Evolutionary conservation across 345 rosid species (phyloP).

Genomic region (Populus nigra): DNA sequence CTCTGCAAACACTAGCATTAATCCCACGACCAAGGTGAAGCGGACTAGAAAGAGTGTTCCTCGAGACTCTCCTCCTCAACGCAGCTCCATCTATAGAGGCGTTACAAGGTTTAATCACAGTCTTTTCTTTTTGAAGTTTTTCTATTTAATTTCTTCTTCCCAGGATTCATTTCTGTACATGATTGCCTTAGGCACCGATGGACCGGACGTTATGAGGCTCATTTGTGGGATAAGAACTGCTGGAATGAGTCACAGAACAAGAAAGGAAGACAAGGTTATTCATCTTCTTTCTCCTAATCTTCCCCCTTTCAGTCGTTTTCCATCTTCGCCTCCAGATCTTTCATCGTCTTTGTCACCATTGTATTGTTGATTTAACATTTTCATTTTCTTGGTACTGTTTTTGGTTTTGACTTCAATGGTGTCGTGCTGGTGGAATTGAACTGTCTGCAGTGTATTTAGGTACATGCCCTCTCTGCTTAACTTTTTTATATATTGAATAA

Average conservation of each 20-base stretch:
- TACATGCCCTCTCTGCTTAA: slow-evolving; percentile 14
- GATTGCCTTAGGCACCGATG: slow-evolving; percentile 46
- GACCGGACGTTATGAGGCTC: slow-evolving; percentile 64
- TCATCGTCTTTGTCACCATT: not conserved
- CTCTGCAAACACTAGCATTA: not conserved
- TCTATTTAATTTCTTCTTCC: not conserved
- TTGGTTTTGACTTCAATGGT: not conserved
- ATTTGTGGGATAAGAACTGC: slow-evolving; percentile 64
- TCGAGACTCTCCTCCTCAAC: slow-evolving; percentile 51
- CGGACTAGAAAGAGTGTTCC: slow-evolving; percentile 52
- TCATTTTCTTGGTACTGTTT: not conserved
- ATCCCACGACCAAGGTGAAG: slow-evolving; percentile 28
- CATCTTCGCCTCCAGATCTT: not conserved
- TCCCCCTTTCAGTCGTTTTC: not conserved
- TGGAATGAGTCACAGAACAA: slow-evolving; percentile 63
- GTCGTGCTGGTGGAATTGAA: slow-evolving; percentile 18
- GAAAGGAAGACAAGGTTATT: slow-evolving; percentile 62
- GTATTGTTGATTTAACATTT: not conserved
- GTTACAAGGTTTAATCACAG: slow-evolving; percentile 47
- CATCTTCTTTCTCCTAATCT: not conserved
- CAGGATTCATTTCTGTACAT: not conserved
- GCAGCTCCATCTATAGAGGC: slow-evolving; percentile 62
- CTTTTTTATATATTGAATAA: not conserved
- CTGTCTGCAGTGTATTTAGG: slow-evolving; percentile 53
- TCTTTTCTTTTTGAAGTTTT: not conserved